Conservation (phyloP, 352 stramenopile genomes). For the Pythium periplocum region DNA sequence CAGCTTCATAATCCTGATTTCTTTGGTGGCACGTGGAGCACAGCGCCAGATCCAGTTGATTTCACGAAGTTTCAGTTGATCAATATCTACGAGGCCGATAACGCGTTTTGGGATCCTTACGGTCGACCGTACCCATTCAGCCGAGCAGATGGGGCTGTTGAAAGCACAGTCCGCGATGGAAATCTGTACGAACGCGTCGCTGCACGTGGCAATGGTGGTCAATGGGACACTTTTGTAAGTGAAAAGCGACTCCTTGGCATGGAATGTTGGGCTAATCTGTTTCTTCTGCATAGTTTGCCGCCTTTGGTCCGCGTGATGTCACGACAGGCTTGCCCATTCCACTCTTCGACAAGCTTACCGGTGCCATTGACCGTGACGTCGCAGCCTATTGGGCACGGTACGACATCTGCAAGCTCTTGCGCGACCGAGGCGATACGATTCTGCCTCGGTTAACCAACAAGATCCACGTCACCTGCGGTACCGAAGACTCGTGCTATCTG, state of each 20-base stretch:
- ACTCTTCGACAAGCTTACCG: conserved; percentile 71
- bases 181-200: conserved; percentile 66
- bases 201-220: conserved; percentile 58
- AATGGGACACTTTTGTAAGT: conserved; percentile 80
- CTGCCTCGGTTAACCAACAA: conserved; percentile 43
- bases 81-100: conserved; percentile 65
- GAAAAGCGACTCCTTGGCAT: neutral
- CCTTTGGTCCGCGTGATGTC: conserved; percentile 52
- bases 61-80: conserved; percentile 62
- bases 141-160: conserved; percentile 39
- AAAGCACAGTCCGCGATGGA: conserved; percentile 58
- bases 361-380: conserved; percentile 54
- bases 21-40: conserved; percentile 74
- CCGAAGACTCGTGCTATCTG: conserved; percentile 76
- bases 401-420: conserved; percentile 60
- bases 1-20: conserved; percentile 67
- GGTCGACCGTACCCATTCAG: conserved; percentile 51
- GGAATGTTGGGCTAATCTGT: neutral
- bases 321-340: conserved; percentile 45
- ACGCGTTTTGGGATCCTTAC: conserved; percentile 71
- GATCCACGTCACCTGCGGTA: conserved; percentile 65
- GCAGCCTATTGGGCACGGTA: conserved; percentile 55
- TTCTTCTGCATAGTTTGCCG: conserved; percentile 10
- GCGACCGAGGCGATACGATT: conserved; percentile 28
- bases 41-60: conserved; percentile 62